phyloP scores from a whole-genome alignment of 2,329 filamentous ascomycete genomes.

The Claviceps capensis region DNA sequence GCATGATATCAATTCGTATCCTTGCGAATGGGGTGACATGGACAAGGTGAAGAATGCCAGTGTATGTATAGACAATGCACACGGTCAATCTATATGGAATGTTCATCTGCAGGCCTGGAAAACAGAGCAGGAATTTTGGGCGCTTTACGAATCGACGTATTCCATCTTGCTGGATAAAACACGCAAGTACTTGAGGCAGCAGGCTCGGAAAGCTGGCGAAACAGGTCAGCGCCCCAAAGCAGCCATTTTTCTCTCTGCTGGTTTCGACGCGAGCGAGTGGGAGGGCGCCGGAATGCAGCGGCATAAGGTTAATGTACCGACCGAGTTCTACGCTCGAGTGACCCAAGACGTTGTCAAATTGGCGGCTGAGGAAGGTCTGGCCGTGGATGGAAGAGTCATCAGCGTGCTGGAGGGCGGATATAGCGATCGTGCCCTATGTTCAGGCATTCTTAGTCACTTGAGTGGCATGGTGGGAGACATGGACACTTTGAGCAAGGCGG shows the following conservation, averaged over 20 bases:
- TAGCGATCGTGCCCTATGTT: slow-evolving; percentile 78
- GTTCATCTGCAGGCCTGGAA: slow-evolving; percentile 86
- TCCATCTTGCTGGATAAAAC: slow-evolving; percentile 66
- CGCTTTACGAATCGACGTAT: slow-evolving; percentile 71
- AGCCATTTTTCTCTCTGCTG: slow-evolving; percentile 88
- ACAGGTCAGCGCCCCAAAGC: slow-evolving; percentile 56
- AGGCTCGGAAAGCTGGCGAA: slow-evolving; percentile 51
- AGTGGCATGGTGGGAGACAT: slow-evolving; percentile 57
- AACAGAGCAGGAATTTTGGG: slow-evolving; percentile 74
- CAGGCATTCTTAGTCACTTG: slow-evolving; percentile 80
- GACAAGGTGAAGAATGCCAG: slow-evolving; percentile 92
- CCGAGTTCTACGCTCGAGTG: slow-evolving; percentile 87
- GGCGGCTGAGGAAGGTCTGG: slow-evolving; percentile 63
- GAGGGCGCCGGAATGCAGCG: slow-evolving; percentile 88
- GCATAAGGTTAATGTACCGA: slow-evolving; percentile 90
- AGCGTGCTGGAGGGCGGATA: slow-evolving; percentile 95
- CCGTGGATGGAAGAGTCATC: slow-evolving; percentile 72
- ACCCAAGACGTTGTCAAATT: slow-evolving; percentile 74
- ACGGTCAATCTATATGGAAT: slow-evolving; percentile 92
- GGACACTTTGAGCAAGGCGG: slow-evolving; percentile 25
- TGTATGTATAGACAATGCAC: slow-evolving; percentile 84
- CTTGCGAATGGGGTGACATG: slow-evolving; percentile 85
- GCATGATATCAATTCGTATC: slow-evolving; percentile 97
- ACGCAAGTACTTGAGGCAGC: slow-evolving; percentile 57
- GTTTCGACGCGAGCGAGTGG: slow-evolving; percentile 94